These are phyloP conservation scores for Malassezia sympodialis DNA, from an alignment of 1,284 basidiomycete genomes.

Conservation along the genomic window DNA sequence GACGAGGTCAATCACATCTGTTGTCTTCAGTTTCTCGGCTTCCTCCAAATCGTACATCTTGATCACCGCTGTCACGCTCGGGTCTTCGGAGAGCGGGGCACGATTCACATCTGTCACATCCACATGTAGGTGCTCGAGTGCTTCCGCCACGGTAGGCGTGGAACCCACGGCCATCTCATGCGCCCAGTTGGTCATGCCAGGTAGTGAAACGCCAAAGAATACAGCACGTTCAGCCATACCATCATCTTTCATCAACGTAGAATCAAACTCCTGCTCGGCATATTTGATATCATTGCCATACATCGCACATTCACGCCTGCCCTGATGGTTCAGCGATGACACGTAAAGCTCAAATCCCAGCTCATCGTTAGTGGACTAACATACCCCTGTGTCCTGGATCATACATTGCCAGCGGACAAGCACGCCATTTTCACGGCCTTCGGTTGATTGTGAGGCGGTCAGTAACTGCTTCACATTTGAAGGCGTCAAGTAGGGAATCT, in stretches of 20 bases:
- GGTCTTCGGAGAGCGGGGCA: slow-evolving; percentile 2
- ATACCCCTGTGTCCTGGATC: slow-evolving; percentile 16
- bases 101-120: neutral
- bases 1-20: slow-evolving; percentile 38
- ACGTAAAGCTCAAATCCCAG: slow-evolving; percentile 13
- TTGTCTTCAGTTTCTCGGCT: slow-evolving; percentile 34
- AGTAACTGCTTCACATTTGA: neutral
- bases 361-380: neutral
- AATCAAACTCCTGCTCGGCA: neutral
- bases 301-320: neutral
- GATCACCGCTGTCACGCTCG: slow-evolving; percentile 9
- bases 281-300: slow-evolving; percentile 6
- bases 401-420: slow-evolving; percentile 17
- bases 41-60: slow-evolving; percentile 30
- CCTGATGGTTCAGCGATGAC: neutral
- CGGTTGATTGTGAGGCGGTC: neutral
- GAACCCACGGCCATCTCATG: neutral
- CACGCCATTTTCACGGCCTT: slow-evolving; percentile 5
- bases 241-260: neutral
- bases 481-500: slow-evolving; percentile 8
- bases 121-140: neutral
- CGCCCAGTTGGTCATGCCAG: slow-evolving; percentile 11
- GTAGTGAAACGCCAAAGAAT: slow-evolving; percentile 1
- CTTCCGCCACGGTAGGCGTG: neutral
- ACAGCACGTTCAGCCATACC: slow-evolving; percentile 10